Conservation (phyloP, 2,329 filamentous ascomycete genomes). For the Botrytis pseudocinerea region DNA sequence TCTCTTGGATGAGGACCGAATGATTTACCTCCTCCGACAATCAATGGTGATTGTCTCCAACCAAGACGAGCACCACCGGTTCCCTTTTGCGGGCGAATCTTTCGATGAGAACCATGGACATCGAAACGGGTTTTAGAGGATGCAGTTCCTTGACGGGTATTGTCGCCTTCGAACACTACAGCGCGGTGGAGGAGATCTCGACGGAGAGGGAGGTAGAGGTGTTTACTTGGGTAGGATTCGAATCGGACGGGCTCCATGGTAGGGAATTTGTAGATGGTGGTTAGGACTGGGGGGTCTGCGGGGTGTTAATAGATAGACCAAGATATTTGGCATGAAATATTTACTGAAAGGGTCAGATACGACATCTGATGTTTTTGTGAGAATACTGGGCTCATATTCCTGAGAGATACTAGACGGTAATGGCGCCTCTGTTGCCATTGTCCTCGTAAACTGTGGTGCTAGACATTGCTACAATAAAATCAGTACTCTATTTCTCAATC, state of each 20-base stretch:
- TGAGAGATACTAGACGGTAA: slow-evolving; percentile 33
- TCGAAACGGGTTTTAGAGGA: slow-evolving; percentile 79
- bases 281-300: slow-evolving; percentile 64
- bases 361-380: slow-evolving; percentile 17
- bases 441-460: slow-evolving; percentile 44
- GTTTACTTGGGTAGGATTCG: slow-evolving; percentile 74
- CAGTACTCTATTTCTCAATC: slow-evolving; percentile 12
- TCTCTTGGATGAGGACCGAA: slow-evolving; percentile 92
- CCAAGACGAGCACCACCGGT: slow-evolving; percentile 77
- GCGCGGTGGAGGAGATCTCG: slow-evolving; percentile 91
- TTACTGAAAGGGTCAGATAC: slow-evolving; percentile 18
- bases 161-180: slow-evolving; percentile 89
- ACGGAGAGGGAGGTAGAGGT: slow-evolving; percentile 83
- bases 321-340: neutral
- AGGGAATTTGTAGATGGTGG: slow-evolving; percentile 90
- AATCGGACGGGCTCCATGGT: slow-evolving; percentile 79
- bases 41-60: slow-evolving; percentile 76
- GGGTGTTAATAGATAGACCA: neutral
- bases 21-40: slow-evolving; percentile 81
- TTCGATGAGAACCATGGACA: slow-evolving; percentile 78
- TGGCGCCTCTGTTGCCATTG: slow-evolving; percentile 51
- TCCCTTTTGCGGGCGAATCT: slow-evolving; percentile 86
- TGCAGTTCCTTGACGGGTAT: slow-evolving; percentile 82
- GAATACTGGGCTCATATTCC: slow-evolving; percentile 25
- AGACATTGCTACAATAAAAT: slow-evolving; percentile 47